Conservation (phyloP, 1,284 basidiomycete genomes). For the Earliella scabrosa region DNA sequence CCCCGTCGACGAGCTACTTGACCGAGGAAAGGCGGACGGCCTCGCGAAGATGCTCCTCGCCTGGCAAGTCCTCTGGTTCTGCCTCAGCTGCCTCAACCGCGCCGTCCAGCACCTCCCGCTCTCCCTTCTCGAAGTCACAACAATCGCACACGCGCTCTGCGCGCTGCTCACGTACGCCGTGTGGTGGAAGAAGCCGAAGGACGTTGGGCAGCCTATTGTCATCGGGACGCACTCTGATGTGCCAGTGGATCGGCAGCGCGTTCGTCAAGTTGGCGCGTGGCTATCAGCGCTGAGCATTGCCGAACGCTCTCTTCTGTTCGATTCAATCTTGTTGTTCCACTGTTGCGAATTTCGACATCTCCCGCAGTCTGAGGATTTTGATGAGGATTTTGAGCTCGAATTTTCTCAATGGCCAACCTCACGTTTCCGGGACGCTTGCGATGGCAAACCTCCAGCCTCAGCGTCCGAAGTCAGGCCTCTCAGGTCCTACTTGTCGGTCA, state of each 20-base stretch:
- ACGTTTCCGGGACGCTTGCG: too few relatives aligned
- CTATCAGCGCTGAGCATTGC: conserved; percentile 1
- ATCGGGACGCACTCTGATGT: too few relatives aligned
- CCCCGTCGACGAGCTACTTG: conserved; percentile 23
- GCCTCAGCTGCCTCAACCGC: conserved; percentile 27
- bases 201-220: conserved; percentile 12
- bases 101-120: conserved; percentile 17
- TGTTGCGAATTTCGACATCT: not conserved
- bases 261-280: not conserved
- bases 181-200: conserved; percentile 26
- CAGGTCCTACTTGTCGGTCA: too few relatives aligned
- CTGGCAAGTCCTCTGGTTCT: conserved; percentile 33
- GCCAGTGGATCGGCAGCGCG: not conserved
- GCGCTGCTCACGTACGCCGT: conserved; percentile 17
- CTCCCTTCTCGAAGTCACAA: conserved; percentile 23
- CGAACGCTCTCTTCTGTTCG: too few relatives aligned
- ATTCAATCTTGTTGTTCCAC: not conserved
- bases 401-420: too few relatives aligned
- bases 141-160: conserved; percentile 19
- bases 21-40: conserved; percentile 29
- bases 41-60: conserved; percentile 27
- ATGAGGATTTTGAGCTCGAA: too few relatives aligned
- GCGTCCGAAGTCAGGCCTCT: too few relatives aligned
- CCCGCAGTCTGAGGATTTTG: too few relatives aligned
- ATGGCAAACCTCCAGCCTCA: too few relatives aligned